Percentiles rank a stretch among this genome's conserved stretches.
Evolutionary conservation across 1,284 basidiomycete genomes (phyloP).

Genomic region (Meira miltonrushii): DNA sequence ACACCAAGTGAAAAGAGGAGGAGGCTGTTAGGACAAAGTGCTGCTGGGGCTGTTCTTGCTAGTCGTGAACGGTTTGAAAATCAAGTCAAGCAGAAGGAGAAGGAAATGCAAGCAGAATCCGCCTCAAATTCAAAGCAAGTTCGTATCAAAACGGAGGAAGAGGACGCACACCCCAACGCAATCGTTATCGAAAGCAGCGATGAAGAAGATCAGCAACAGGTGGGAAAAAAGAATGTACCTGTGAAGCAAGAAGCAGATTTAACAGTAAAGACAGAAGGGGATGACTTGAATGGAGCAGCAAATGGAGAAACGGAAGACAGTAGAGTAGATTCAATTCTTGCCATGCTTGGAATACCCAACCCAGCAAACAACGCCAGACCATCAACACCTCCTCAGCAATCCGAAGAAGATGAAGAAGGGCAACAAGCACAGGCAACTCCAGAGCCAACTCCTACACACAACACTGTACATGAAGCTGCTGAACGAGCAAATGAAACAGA

Average conservation of each 20-base stretch:
- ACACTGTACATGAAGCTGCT: neutral
- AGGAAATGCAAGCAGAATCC: neutral
- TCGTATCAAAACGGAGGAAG: conserved; percentile 2
- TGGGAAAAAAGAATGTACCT: neutral
- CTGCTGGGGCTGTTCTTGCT: conserved; percentile 6
- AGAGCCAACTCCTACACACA: neutral
- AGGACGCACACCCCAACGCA: neutral
- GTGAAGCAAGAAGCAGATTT: neutral
- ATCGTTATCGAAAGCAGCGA: conserved; percentile 4
- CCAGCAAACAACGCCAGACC: neutral
- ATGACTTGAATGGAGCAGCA: neutral
- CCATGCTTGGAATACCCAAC: neutral
- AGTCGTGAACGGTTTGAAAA: conserved; percentile 3
- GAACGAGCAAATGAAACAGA: neutral
- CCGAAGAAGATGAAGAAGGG: neutral
- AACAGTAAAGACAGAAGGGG: neutral
- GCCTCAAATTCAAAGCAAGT: neutral
- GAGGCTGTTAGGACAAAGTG: conserved; percentile 4
- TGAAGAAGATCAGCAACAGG: neutral
- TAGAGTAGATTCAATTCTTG: neutral
- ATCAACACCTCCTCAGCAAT: neutral
- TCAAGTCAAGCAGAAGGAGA: neutral
- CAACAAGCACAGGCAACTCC: neutral
- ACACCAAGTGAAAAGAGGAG: conserved; percentile 7
- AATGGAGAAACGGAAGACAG: neutral